Conservation (phyloP, 495 filamentous ascomycete species). For the Neurospora terricola region DNA sequence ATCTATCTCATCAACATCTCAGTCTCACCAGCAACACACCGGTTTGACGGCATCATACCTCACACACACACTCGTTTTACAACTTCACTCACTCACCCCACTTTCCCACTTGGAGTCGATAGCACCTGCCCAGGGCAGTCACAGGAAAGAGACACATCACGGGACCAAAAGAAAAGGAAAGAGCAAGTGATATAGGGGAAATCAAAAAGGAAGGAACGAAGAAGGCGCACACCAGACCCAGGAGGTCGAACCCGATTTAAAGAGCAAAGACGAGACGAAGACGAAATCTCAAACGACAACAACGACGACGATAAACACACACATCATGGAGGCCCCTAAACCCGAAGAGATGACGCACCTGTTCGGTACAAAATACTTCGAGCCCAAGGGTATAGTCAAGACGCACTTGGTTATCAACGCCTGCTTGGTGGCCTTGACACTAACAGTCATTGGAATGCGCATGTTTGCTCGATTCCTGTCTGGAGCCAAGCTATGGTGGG, state of each 20-base stretch:
- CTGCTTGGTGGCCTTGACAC: slow-evolving; percentile 5
- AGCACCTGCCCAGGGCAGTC: background rate
- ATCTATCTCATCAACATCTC: background rate
- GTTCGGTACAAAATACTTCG: background rate
- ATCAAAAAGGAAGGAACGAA: background rate
- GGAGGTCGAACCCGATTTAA: background rate
- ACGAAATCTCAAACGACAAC: background rate
- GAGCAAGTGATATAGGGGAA: background rate
- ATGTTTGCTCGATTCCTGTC: slow-evolving; percentile 9
- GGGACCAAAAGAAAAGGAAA: background rate
- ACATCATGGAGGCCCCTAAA: background rate
- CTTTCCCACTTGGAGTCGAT: background rate
- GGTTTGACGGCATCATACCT: background rate
- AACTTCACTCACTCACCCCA: background rate
- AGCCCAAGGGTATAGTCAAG: slow-evolving; percentile 3
- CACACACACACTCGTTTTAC: background rate
- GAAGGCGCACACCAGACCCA: background rate
- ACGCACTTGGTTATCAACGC: slow-evolving; percentile 15
- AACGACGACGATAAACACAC: background rate
- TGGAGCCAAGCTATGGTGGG: slow-evolving; percentile 20
- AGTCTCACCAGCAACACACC: background rate
- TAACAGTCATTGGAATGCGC: slow-evolving; percentile 9
- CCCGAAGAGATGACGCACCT: background rate
- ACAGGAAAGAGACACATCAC: background rate
- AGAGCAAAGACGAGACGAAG: background rate